These are phyloP conservation scores for Chalara sp. DNA, from an alignment of 2,329 filamentous ascomycete genomes.

Conservation along the genomic window DNA sequence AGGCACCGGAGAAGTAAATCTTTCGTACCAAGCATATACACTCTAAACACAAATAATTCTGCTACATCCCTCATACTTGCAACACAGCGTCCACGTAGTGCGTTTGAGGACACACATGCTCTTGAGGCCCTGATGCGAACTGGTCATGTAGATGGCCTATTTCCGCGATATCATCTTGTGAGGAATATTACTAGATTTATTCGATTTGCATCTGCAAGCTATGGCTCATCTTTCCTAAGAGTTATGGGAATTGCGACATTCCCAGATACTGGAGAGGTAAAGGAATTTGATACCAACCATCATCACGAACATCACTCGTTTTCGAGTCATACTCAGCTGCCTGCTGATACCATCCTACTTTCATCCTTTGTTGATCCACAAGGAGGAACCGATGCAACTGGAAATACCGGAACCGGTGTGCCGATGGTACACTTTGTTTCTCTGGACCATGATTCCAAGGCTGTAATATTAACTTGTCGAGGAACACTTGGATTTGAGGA, in stretches of 20 bases:
- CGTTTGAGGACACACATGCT: slow-evolving; percentile 20
- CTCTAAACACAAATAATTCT: slow-evolving; percentile 42
- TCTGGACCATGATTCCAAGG: slow-evolving; percentile 50
- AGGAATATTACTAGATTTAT: slow-evolving; percentile 59
- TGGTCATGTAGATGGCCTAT: slow-evolving; percentile 50
- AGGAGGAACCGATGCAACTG: slow-evolving; percentile 42
- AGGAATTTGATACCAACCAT: slow-evolving; percentile 28
- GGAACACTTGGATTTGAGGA: slow-evolving; percentile 52
- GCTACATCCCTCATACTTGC: slow-evolving; percentile 22
- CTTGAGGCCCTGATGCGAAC: slow-evolving; percentile 30
- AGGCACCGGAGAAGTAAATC: slow-evolving; percentile 26
- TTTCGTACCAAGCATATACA: slow-evolving; percentile 48
- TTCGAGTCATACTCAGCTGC: slow-evolving; percentile 53
- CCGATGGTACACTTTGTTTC: slow-evolving; percentile 50
- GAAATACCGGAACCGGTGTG: slow-evolving; percentile 43
- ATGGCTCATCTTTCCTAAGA: slow-evolving; percentile 56
- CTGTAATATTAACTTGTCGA: slow-evolving; percentile 46
- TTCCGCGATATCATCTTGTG: slow-evolving; percentile 52
- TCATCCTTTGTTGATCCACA: slow-evolving; percentile 50
- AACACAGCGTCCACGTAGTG: slow-evolving; percentile 25
- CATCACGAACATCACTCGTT: slow-evolving; percentile 59
- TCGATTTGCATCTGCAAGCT: slow-evolving; percentile 59
- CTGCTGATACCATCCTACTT: slow-evolving; percentile 48
- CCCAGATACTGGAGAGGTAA: slow-evolving; percentile 19
- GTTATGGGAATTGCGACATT: slow-evolving; percentile 53